Percentiles rank a stretch among this genome's conserved stretches.
Evolutionary conservation across 345 rosid genomes (phyloP).

Genomic region (Raphanus raphanistrum): DNA sequence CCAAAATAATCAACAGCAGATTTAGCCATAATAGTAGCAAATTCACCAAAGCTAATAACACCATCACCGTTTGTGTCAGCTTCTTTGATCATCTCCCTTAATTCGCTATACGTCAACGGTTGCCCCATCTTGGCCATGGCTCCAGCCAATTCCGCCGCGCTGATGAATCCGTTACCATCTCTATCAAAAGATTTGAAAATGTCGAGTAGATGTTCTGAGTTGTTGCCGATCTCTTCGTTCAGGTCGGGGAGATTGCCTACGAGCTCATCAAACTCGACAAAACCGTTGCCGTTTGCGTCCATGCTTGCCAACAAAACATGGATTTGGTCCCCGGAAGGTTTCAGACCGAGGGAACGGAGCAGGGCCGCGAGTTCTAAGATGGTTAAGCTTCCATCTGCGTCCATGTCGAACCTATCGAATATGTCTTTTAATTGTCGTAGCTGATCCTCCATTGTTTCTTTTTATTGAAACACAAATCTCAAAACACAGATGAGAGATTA

Average conservation of each 20-base stretch:
- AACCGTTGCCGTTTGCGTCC: constrained; percentile 82
- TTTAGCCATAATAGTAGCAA: constrained; percentile 72
- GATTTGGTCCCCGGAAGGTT: constrained; percentile 79
- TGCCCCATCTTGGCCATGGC: constrained; percentile 92
- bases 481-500: background rate
- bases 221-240: constrained; percentile 49
- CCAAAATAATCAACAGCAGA: constrained; percentile 63
- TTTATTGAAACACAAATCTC: background rate
- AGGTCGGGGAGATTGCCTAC: constrained; percentile 56
- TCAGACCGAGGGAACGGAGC: constrained; percentile 72
- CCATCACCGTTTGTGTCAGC: constrained; percentile 85
- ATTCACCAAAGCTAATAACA: constrained; percentile 70
- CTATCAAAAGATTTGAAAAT: constrained; percentile 71
- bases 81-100: constrained; percentile 74
- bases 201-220: constrained; percentile 60
- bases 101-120: constrained; percentile 66
- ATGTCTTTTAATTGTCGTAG: constrained; percentile 59
- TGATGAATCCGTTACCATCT: constrained; percentile 79
- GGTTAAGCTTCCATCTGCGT: constrained; percentile 88
- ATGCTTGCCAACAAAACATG: constrained; percentile 60
- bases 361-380: constrained; percentile 84
- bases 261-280: constrained; percentile 74
- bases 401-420: constrained; percentile 78
- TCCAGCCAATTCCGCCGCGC: constrained; percentile 75
- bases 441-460: constrained; percentile 40